Percentiles rank a stretch among this genome's conserved stretches.
Conservation (phyloP, 2,329 filamentous ascomycete species). For the Periconia sp. region DNA sequence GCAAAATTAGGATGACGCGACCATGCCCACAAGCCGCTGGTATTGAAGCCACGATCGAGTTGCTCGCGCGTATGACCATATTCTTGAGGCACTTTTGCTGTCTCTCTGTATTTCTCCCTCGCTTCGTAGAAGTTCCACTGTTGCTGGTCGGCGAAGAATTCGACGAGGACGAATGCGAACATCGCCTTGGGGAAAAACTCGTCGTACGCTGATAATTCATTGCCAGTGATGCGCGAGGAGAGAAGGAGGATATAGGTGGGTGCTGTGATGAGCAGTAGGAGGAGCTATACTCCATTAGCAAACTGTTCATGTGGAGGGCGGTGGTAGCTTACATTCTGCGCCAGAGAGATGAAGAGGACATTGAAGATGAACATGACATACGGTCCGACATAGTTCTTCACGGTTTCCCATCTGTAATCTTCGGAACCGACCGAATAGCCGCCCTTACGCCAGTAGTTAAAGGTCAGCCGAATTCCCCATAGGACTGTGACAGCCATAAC, state of each 20-base stretch:
- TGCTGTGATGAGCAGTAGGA: slow-evolving; percentile 78
- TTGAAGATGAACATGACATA: slow-evolving; percentile 84
- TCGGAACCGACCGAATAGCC: slow-evolving; percentile 89
- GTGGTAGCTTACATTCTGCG: slow-evolving; percentile 62
- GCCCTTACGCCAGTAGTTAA: slow-evolving; percentile 95
- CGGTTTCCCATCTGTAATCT: slow-evolving; percentile 89
- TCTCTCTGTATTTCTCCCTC: slow-evolving; percentile 76
- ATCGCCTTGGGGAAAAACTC: slow-evolving; percentile 61
- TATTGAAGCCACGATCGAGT: slow-evolving; percentile 87
- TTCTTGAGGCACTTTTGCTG: slow-evolving; percentile 69
- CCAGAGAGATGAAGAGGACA: slow-evolving; percentile 83
- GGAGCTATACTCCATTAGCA: slow-evolving; percentile 55
- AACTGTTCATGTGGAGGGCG: no score
- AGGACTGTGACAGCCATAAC: slow-evolving; percentile 71
- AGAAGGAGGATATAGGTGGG: slow-evolving; percentile 87
- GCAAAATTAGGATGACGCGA: slow-evolving; percentile 95
- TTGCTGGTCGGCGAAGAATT: slow-evolving; percentile 87
- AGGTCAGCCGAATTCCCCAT: slow-evolving; percentile 93
- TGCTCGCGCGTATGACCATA: slow-evolving; percentile 73
- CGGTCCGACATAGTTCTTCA: slow-evolving; percentile 69
- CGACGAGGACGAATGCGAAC: slow-evolving; percentile 64
- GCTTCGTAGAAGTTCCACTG: slow-evolving; percentile 90
- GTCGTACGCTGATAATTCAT: slow-evolving; percentile 60
- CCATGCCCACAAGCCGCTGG: slow-evolving; percentile 83
- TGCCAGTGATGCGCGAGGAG: slow-evolving; percentile 66